Evolutionary conservation across 2,329 filamentous ascomycete species (phyloP).

Genomic region (Epichloe brachyelytri): DNA sequence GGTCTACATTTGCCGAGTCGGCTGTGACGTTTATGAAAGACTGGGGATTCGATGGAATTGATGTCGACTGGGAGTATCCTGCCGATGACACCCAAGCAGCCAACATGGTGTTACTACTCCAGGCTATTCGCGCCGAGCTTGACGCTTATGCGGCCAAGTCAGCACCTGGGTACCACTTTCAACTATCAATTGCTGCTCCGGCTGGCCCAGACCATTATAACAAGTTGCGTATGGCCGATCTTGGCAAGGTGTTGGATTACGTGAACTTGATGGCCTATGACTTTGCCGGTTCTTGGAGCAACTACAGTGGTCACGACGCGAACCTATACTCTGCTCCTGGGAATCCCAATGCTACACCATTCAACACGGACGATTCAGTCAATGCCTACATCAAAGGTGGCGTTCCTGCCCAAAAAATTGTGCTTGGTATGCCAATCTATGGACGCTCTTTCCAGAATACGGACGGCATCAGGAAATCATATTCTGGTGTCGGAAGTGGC

Average conservation of each 20-base stretch:
- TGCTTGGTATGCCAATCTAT: conserved; percentile 61
- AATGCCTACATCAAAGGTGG: conserved; percentile 50
- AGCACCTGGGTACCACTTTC: conserved; percentile 36
- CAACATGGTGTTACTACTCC: conserved; percentile 32
- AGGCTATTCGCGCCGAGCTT: conserved; percentile 31
- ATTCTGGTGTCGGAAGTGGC: conserved; percentile 50
- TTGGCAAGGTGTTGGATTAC: conserved; percentile 39
- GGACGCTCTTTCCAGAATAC: conserved; percentile 27
- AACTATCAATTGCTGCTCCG: conserved; percentile 39
- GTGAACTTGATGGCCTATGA: conserved; percentile 69
- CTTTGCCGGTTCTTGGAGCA: conserved; percentile 60
- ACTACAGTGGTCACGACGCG: conserved; percentile 51
- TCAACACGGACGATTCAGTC: conserved; percentile 53
- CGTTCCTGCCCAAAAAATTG: conserved; percentile 52
- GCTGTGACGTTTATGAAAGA: conserved; percentile 61
- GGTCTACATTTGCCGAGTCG: conserved; percentile 54
- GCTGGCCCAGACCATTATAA: conserved; percentile 37
- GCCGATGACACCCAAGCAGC: conserved; percentile 24
- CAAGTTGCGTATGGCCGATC: conserved; percentile 31
- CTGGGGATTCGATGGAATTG: conserved; percentile 47
- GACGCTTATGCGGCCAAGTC: conserved; percentile 33
- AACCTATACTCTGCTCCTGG: conserved; percentile 49
- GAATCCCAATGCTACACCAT: conserved; percentile 51
- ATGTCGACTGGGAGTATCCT: conserved; percentile 29
- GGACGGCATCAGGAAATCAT: conserved; percentile 51